Conservation (phyloP, 169 alveolate species). For the Eimeria sp. region DNA sequence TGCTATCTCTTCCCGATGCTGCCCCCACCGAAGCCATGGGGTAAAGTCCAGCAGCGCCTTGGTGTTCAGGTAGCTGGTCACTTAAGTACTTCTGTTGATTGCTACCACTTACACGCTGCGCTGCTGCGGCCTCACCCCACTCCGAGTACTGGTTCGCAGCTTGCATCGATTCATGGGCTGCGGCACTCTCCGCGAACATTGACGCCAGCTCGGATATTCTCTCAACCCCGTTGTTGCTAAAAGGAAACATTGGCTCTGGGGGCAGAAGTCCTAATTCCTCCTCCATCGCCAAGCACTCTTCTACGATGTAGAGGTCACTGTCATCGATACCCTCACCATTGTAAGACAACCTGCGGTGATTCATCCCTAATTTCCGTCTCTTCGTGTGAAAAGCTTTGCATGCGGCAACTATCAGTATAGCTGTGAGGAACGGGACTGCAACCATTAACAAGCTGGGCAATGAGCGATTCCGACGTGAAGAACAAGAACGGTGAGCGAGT, state of each 20-base stretch:
- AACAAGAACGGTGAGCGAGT: not conserved
- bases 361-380: not conserved
- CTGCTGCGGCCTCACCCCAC: not conserved
- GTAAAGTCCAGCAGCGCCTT: not conserved
- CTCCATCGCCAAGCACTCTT: not conserved
- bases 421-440: not conserved
- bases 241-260: not conserved
- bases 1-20: not conserved
- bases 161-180: not conserved
- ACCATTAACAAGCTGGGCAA: not conserved
- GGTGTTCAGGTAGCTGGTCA: not conserved
- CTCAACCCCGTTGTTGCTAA: not conserved
- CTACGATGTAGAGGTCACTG: not conserved
- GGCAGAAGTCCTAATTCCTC: not conserved
- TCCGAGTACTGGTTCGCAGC: not conserved
- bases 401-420: not conserved
- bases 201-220: not conserved
- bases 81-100: not conserved
- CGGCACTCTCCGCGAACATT: not conserved
- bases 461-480: not conserved
- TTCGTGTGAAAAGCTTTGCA: not conserved
- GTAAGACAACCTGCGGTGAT: not conserved
- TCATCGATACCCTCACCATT: not conserved
- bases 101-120: not conserved
- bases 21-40: not conserved